These are phyloP conservation scores for Neonectria sp. DNA, from an alignment of 2,329 filamentous ascomycete genomes.

Conservation along the genomic window DNA sequence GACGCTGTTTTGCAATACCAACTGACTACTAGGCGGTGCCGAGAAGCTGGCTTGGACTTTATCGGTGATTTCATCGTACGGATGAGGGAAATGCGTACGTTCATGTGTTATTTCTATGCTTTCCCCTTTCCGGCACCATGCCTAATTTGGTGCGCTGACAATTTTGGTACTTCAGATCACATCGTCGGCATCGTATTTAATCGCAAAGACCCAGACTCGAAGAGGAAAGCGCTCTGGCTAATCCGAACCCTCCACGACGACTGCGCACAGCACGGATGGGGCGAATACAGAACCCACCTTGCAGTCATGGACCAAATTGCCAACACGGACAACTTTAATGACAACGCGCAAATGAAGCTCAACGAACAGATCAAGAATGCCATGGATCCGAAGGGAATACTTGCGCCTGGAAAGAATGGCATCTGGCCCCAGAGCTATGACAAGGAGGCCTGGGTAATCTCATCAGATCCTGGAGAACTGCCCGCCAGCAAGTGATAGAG, in stretches of 20 bases:
- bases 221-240: neutral
- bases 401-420: conserved; percentile 27
- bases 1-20: conserved; percentile 18
- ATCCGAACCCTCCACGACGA: conserved; percentile 17
- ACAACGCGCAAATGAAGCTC: conserved; percentile 10
- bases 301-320: conserved; percentile 27
- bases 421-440: conserved; percentile 8
- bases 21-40: conserved; percentile 10
- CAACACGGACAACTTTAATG: conserved; percentile 20
- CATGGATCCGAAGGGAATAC: conserved; percentile 29
- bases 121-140: too few species aligned
- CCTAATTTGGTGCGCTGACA: neutral
- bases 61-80: conserved; percentile 25
- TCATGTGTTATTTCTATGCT: neutral
- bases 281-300: conserved; percentile 29
- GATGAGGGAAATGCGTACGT: neutral
- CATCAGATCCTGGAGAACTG: too few species aligned
- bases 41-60: conserved; percentile 22
- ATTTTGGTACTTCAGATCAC: neutral
- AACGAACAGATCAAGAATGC: conserved; percentile 26
- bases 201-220: neutral
- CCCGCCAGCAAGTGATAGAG: too few species aligned
- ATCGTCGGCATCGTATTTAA: conserved; percentile 5
- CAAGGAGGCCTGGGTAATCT: too few species aligned
- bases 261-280: conserved; percentile 16